Conservation (phyloP, 192 early-diverging fungal species). For the Allomyces macrogynus region DNA sequence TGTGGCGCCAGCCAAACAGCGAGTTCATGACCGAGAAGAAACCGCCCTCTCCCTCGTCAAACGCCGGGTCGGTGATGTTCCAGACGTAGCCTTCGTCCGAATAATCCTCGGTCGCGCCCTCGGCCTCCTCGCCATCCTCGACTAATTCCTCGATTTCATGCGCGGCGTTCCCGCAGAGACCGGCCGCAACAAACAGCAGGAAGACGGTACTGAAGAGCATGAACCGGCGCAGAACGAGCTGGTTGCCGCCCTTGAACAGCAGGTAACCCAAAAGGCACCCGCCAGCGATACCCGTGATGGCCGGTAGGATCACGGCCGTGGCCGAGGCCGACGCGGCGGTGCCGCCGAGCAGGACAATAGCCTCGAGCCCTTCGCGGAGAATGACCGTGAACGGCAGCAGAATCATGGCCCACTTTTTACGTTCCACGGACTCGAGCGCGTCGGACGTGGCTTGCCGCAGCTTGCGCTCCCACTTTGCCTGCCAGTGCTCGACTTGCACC, state of each 20-base stretch:
- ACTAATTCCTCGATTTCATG: constrained; percentile 39
- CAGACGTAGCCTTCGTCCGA: constrained; percentile 36
- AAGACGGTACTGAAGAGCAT: constrained; percentile 49
- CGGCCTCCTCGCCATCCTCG: constrained; percentile 45
- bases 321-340: constrained; percentile 23
- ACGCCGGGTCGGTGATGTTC: constrained; percentile 39
- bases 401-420: constrained; percentile 43
- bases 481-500: constrained; percentile 46
- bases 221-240: constrained; percentile 56
- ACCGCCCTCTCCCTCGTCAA: constrained; percentile 12
- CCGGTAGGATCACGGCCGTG: constrained; percentile 60
- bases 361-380: constrained; percentile 69
- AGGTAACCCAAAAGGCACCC: constrained; percentile 49
- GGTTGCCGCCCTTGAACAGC: constrained; percentile 48
- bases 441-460: constrained; percentile 9
- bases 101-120: constrained; percentile 27
- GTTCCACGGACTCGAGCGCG: constrained; percentile 19
- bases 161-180: constrained; percentile 45
- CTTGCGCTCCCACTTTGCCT: constrained; percentile 57
- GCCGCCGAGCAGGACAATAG: constrained; percentile 76
- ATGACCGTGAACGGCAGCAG: constrained; percentile 70
- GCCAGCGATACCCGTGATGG: constrained; percentile 42
- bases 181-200: constrained; percentile 62
- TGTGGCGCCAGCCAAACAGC: constrained; percentile 55
- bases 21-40: constrained; percentile 56